These are phyloP conservation scores for Penicillium sp. DNA, from an alignment of 2,329 filamentous ascomycete genomes.

Conservation along the genomic window DNA sequence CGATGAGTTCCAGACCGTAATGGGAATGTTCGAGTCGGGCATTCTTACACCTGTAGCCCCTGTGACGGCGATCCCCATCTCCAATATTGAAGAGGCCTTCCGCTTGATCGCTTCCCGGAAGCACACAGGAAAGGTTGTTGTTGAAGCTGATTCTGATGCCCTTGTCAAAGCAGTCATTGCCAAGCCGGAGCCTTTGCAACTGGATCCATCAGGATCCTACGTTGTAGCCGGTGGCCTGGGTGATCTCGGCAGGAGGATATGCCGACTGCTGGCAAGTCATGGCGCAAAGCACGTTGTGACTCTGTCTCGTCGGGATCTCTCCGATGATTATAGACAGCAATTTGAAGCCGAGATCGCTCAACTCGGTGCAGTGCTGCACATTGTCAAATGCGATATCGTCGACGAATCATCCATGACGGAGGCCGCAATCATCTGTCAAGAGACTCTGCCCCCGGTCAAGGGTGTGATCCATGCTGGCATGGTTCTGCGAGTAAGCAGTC, in stretches of 20 bases:
- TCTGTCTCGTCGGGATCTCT: neutral
- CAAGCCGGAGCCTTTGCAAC: neutral
- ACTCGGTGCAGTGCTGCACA: neutral
- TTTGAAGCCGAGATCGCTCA: neutral
- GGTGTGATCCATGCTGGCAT: conserved; percentile 1
- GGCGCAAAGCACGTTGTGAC: conserved; percentile 1
- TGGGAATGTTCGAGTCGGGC: neutral
- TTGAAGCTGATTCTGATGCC: neutral
- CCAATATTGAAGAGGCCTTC: conserved; percentile 1
- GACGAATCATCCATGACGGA: neutral
- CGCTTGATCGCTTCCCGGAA: conserved; percentile 5
- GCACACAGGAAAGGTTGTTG: neutral
- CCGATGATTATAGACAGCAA: neutral
- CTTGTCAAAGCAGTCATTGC: conserved; percentile 2
- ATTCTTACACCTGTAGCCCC: neutral
- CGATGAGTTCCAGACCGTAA: conserved; percentile 1
- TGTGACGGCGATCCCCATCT: neutral
- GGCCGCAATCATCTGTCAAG: neutral
- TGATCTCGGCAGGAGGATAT: neutral
- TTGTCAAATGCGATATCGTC: conserved; percentile 1
- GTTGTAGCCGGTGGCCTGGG: conserved; percentile 1
- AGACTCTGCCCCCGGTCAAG: conserved; percentile 1
- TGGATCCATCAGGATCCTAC: neutral
- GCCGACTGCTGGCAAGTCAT: neutral
- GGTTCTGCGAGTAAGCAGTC: neutral